A percentile compares a stretch with the other conserved stretches of the same genome.
Conservation (phyloP, 164 flowering plant species). For the Berberis thunbergii region DNA sequence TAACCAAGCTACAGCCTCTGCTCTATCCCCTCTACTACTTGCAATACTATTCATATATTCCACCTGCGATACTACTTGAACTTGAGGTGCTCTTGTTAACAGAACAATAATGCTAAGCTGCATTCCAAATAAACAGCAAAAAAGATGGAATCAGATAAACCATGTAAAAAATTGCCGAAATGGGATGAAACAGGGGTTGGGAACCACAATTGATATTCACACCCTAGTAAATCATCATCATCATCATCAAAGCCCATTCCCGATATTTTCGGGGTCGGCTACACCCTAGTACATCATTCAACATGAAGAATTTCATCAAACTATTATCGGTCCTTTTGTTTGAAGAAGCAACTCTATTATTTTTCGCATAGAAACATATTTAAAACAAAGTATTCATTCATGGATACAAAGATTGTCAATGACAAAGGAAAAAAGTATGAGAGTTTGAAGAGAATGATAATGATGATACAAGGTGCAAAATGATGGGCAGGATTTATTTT, state of each 20-base stretch:
- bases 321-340: too few species aligned
- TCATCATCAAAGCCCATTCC: too few species aligned
- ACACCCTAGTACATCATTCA: too few species aligned
- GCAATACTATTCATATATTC: slow-evolving; percentile 25
- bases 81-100: slow-evolving; percentile 53
- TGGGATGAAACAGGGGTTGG: neutral
- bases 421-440: too few species aligned
- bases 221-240: too few species aligned
- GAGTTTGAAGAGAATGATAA: neutral
- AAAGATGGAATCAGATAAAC: neutral
- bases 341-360: too few species aligned
- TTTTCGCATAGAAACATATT: neutral
- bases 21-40: slow-evolving; percentile 17
- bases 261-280: too few species aligned
- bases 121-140: slow-evolving; percentile 7
- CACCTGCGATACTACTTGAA: slow-evolving; percentile 44
- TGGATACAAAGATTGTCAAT: too few species aligned
- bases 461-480: neutral
- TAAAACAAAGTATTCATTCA: too few species aligned
- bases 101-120: slow-evolving; percentile 81
- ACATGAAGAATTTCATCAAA: too few species aligned
- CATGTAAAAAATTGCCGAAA: neutral
- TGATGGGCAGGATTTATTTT: too few species aligned
- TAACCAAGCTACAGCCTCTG: slow-evolving; percentile 49
- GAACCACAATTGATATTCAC: neutral